phyloP scores from a whole-genome alignment of 441 rosid species.

The Macaranga tanarius region DNA sequence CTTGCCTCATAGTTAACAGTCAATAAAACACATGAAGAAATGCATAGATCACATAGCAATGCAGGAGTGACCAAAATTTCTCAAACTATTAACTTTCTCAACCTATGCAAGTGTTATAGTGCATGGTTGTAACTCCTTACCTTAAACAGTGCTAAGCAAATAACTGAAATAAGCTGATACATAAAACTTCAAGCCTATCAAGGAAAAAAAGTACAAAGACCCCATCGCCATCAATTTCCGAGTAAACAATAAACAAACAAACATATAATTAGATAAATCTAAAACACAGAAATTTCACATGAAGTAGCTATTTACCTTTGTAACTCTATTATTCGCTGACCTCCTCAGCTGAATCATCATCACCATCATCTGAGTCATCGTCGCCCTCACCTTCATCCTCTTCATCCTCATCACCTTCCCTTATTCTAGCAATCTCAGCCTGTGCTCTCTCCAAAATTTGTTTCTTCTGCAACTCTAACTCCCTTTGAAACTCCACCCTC shows the following conservation, averaged over 20 bases:
- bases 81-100: neutral
- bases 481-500: constrained; percentile 76
- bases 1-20: neutral
- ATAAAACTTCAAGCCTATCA: neutral
- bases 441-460: constrained; percentile 76
- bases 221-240: neutral
- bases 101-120: neutral
- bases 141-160: neutral
- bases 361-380: constrained; percentile 14
- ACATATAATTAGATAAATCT: neutral
- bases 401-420: constrained; percentile 46
- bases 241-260: constrained; percentile 2
- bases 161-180: neutral
- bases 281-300: neutral
- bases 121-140: neutral
- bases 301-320: constrained; percentile 12
- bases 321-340: constrained; percentile 26
- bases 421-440: constrained; percentile 70
- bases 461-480: constrained; percentile 81
- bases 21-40: neutral
- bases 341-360: constrained; percentile 31
- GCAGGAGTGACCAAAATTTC: neutral
- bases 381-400: constrained; percentile 50
- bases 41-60: neutral
- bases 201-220: neutral